Conservation (phyloP, 2,329 filamentous ascomycete genomes). For the Fusarium piperis region DNA sequence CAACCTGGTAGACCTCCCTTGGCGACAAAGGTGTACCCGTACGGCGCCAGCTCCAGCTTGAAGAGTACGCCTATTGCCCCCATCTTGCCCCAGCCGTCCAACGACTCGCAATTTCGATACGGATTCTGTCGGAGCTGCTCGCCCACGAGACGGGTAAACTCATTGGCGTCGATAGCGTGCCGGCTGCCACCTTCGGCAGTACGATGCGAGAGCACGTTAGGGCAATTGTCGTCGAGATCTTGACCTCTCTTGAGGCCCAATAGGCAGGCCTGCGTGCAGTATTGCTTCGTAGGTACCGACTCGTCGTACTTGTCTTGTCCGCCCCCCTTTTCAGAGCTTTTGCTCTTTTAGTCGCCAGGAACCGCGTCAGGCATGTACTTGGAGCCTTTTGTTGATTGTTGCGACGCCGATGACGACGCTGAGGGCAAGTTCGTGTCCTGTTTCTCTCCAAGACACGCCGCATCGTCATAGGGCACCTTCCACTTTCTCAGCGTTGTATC, state of each 20-base stretch:
- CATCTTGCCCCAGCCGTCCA: not conserved
- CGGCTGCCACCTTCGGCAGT: not conserved
- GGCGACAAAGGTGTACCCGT: not conserved
- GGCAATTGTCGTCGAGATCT: conserved; percentile 33
- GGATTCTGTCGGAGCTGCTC: conserved; percentile 11
- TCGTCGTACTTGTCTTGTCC: not conserved
- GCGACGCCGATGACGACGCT: not conserved
- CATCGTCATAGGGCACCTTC: conserved; percentile 29
- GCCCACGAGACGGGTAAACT: conserved; percentile 12
- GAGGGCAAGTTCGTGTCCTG: not conserved
- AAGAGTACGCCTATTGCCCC: not conserved
- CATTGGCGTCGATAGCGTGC: conserved; percentile 21
- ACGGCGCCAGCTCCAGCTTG: conserved; percentile 13
- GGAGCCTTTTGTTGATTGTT: not conserved
- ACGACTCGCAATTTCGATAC: conserved; percentile 16
- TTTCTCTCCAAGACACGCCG: not conserved
- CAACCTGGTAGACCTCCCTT: conserved; percentile 24
- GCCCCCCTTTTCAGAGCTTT: not conserved
- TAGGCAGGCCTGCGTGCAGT: conserved; percentile 37
- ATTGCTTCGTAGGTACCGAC: conserved; percentile 15
- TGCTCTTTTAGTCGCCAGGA: not conserved
- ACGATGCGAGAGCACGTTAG: conserved; percentile 32
- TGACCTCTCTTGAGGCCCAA: conserved; percentile 31
- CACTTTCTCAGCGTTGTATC: conserved; percentile 24
- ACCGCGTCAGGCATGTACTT: not conserved